phyloP scores from a whole-genome alignment of 148 eudicot species.

The Rhododendron ovatum region DNA sequence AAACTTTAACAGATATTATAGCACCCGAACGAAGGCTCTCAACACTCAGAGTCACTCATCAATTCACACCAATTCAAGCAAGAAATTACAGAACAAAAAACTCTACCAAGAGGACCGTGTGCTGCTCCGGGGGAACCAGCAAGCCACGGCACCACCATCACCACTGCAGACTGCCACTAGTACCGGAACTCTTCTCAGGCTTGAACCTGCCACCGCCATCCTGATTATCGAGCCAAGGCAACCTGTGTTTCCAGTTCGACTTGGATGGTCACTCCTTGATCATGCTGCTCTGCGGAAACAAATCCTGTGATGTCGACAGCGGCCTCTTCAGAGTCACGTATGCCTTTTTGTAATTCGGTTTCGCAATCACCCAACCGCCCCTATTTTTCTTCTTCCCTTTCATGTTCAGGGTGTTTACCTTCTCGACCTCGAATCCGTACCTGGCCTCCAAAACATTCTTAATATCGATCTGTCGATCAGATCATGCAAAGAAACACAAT shows the following conservation, averaged over 20 bases:
- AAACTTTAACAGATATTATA: background rate
- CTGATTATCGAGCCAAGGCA: background rate
- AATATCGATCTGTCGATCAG: constrained; percentile 53
- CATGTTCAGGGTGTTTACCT: constrained; percentile 80
- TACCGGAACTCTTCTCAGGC: background rate
- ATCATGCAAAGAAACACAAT: background rate
- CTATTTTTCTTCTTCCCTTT: constrained; percentile 92
- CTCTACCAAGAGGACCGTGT: background rate
- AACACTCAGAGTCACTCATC: background rate
- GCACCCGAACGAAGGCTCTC: background rate
- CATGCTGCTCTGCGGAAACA: constrained; percentile 49
- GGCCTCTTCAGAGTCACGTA: constrained; percentile 66
- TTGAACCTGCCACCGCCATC: background rate
- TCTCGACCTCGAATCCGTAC: constrained; percentile 80
- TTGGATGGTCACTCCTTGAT: constrained; percentile 47
- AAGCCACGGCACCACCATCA: background rate
- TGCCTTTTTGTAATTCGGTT: constrained; percentile 86
- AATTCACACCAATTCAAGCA: background rate
- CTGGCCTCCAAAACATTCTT: constrained; percentile 82
- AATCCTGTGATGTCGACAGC: constrained; percentile 65
- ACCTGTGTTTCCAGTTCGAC: constrained; percentile 14
- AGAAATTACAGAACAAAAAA: background rate
- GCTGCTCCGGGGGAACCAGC: background rate
- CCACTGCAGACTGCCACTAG: background rate
- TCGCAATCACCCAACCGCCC: constrained; percentile 72